phyloP scores from a whole-genome alignment of 116 monocot species.

The Phalaenopsis hybrid region DNA sequence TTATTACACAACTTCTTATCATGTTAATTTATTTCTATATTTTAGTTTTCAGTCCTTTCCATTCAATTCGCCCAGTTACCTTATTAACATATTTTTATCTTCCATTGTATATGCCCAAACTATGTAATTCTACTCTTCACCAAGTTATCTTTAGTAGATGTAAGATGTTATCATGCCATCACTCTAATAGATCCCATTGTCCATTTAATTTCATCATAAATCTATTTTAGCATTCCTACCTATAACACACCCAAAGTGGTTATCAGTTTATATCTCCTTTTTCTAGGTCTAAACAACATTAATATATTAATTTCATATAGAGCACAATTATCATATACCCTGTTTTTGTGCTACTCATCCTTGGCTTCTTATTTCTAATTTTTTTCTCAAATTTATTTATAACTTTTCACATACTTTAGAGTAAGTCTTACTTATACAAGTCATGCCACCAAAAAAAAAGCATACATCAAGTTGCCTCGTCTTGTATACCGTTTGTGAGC shows the following conservation, averaged over 20 bases:
- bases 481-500: too few relatives aligned
- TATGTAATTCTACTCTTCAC: background rate
- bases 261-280: background rate
- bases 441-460: too few relatives aligned
- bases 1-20: background rate
- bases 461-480: too few relatives aligned
- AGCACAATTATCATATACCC: background rate
- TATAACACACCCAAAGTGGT: background rate
- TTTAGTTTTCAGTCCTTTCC: background rate
- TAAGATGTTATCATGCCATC: background rate
- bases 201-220: background rate
- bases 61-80: background rate
- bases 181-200: background rate
- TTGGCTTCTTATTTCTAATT: too few relatives aligned
- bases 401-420: too few relatives aligned
- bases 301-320: background rate
- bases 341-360: background rate
- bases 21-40: background rate
- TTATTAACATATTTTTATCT: background rate
- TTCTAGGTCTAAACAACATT: background rate
- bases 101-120: background rate
- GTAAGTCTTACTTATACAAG: too few relatives aligned
- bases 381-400: too few relatives aligned
- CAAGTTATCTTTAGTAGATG: background rate
- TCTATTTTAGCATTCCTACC: background rate